Percentiles rank a stretch among this genome's conserved stretches.
Evolutionary conservation across 2,329 filamentous ascomycete genomes (phyloP).

Genomic region (Monascus ruber): DNA sequence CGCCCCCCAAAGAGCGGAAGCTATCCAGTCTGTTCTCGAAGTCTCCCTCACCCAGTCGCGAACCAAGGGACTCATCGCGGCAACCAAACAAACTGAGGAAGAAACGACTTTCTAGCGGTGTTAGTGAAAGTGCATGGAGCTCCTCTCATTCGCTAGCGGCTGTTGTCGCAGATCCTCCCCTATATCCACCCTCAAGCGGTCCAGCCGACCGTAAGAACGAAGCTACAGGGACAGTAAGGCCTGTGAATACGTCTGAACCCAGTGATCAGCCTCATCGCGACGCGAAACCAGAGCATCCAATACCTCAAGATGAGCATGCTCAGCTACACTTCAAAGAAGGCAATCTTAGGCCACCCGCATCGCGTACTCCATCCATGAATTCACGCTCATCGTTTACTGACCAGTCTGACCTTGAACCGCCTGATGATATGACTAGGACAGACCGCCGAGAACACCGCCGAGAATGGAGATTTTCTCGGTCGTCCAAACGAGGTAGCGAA

Average conservation of each 20-base stretch:
- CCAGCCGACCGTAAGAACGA: slow-evolving; percentile 18
- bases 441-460: slow-evolving; percentile 59
- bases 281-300: slow-evolving; percentile 13
- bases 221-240: slow-evolving; percentile 22
- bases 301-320: slow-evolving; percentile 27
- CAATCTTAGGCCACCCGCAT: slow-evolving; percentile 55
- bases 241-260: slow-evolving; percentile 19
- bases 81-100: slow-evolving; percentile 88
- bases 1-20: slow-evolving; percentile 54
- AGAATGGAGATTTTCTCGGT: slow-evolving; percentile 58
- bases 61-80: slow-evolving; percentile 47
- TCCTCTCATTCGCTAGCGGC: slow-evolving; percentile 65
- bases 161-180: slow-evolving; percentile 30
- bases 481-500: slow-evolving; percentile 45
- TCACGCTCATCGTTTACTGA: slow-evolving; percentile 64
- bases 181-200: slow-evolving; percentile 15
- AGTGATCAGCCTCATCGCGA: slow-evolving; percentile 9
- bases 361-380: slow-evolving; percentile 64
- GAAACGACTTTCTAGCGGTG: slow-evolving; percentile 63
- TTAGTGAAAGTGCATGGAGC: slow-evolving; percentile 81
- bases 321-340: slow-evolving; percentile 34
- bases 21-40: slow-evolving; percentile 58
- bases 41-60: slow-evolving; percentile 52
- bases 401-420: slow-evolving; percentile 65
- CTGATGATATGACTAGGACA: slow-evolving; percentile 47